Evolutionary conservation across 805 yeast species (phyloP).

Genomic region (Starmerella vitae): DNA sequence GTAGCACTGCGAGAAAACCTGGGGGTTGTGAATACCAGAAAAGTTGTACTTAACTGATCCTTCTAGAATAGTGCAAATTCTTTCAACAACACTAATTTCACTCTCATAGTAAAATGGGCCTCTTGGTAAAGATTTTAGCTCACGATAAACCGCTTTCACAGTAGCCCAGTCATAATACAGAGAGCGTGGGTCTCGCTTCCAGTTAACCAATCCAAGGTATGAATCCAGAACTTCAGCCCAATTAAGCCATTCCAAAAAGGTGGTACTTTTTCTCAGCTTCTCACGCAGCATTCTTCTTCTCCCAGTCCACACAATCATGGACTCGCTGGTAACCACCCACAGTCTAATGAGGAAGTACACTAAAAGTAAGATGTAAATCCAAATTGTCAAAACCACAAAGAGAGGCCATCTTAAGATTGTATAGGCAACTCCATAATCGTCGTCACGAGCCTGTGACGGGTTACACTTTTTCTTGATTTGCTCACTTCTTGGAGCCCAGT

Average conservation of each 20-base stretch:
- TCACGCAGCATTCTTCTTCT: slow-evolving; percentile 38
- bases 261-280: slow-evolving; percentile 36
- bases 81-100: slow-evolving; percentile 26
- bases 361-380: slow-evolving; percentile 40
- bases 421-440: slow-evolving; percentile 31
- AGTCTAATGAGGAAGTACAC: slow-evolving; percentile 42
- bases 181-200: slow-evolving; percentile 50
- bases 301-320: slow-evolving; percentile 47
- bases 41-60: slow-evolving; percentile 59
- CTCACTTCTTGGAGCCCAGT: slow-evolving; percentile 17
- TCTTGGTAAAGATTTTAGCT: slow-evolving; percentile 28
- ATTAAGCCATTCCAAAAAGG: slow-evolving; percentile 48
- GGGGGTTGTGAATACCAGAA: slow-evolving; percentile 65
- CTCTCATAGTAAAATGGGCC: slow-evolving; percentile 22
- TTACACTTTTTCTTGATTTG: slow-evolving; percentile 4
- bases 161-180: slow-evolving; percentile 58
- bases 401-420: slow-evolving; percentile 53
- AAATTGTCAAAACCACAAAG: slow-evolving; percentile 36
- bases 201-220: slow-evolving; percentile 43
- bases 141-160: slow-evolving; percentile 35
- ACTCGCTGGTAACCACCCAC: slow-evolving; percentile 52
- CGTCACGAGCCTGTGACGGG: slow-evolving; percentile 9
- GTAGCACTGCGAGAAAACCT: slow-evolving; percentile 57
- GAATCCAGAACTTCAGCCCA: slow-evolving; percentile 47
- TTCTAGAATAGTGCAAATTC: slow-evolving; percentile 43